Conservation (phyloP, 1,284 basidiomycete species). For the Heterobasidion parviporum region DNA sequence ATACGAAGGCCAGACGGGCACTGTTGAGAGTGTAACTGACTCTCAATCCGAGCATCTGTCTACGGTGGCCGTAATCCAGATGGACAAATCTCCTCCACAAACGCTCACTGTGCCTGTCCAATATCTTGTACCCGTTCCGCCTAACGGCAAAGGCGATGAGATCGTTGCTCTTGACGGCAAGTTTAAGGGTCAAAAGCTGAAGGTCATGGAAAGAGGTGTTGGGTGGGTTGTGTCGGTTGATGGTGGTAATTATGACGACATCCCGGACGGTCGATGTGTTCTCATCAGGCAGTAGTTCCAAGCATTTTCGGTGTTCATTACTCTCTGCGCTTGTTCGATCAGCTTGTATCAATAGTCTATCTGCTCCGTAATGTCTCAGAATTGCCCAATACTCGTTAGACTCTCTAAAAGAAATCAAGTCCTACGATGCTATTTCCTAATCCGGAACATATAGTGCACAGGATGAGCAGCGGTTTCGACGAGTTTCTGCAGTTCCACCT, state of each 20-base stretch:
- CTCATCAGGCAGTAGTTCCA: not conserved
- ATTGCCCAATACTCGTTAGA: too few relatives aligned
- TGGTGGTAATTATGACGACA: constrained; percentile 1
- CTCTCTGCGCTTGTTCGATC: too few relatives aligned
- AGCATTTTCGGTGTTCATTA: too few relatives aligned
- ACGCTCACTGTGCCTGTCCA: constrained; percentile 24
- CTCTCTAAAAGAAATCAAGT: too few relatives aligned
- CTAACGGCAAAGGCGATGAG: constrained; percentile 26
- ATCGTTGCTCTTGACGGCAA: constrained; percentile 29
- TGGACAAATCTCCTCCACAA: not conserved
- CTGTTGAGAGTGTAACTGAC: constrained; percentile 28
- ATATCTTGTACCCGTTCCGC: constrained; percentile 31
- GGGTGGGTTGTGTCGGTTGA: constrained; percentile 1
- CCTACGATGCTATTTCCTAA: too few relatives aligned
- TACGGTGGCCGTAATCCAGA: constrained; percentile 10
- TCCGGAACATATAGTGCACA: too few relatives aligned
- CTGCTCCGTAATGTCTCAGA: too few relatives aligned
- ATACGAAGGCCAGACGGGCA: constrained; percentile 41
- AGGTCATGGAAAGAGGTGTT: constrained; percentile 23
- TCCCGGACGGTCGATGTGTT: constrained; percentile 3
- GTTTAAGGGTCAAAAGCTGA: constrained; percentile 26
- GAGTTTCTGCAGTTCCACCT: too few relatives aligned
- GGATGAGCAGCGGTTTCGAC: too few relatives aligned
- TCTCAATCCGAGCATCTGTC: constrained; percentile 21
- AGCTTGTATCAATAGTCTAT: too few relatives aligned